Evolutionary conservation across 1,284 basidiomycete species (phyloP).

Genomic region (Sporisorium exsertum): DNA sequence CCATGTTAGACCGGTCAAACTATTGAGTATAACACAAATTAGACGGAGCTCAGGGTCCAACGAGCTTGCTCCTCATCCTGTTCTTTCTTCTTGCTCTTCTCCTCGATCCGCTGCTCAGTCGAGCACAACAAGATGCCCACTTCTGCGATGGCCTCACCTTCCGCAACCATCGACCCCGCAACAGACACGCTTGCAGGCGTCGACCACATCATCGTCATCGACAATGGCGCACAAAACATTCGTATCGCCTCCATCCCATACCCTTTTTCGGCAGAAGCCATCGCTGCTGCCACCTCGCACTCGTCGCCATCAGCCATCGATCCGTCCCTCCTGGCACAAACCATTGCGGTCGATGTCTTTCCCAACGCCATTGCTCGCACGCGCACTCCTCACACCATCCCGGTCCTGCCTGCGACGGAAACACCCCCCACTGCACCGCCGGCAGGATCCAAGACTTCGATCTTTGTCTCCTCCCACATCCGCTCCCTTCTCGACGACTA

Average conservation of each 20-base stretch:
- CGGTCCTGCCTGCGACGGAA: not conserved
- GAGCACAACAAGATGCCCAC: slow-evolving; percentile 9
- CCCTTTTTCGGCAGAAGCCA: slow-evolving; percentile 7
- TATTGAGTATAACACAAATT: not conserved
- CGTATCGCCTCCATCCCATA: slow-evolving; percentile 46
- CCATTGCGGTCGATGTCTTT: slow-evolving; percentile 5
- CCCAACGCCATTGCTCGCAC: slow-evolving; percentile 59
- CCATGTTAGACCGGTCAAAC: slow-evolving; percentile 8
- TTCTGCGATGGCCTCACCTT: slow-evolving; percentile 1
- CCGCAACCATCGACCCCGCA: not conserved
- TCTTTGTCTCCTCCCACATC: slow-evolving; percentile 54
- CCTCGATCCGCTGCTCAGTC: not conserved
- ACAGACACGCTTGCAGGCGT: slow-evolving; percentile 26
- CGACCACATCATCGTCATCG: slow-evolving; percentile 41
- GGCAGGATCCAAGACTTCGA: slow-evolving; percentile 17
- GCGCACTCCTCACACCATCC: slow-evolving; percentile 26
- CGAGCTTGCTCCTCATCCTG: not conserved
- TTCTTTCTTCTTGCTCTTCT: not conserved
- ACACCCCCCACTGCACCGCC: slow-evolving; percentile 34
- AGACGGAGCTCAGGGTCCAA: slow-evolving; percentile 22
- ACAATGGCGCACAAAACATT: slow-evolving; percentile 47
- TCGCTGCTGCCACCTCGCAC: slow-evolving; percentile 4
- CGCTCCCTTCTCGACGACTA: slow-evolving; percentile 52
- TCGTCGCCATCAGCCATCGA: not conserved
- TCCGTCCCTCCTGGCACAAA: not conserved